Evolutionary conservation across 352 stramenopile genomes (phyloP).

Genomic region (Globisporangium cystogenes): DNA sequence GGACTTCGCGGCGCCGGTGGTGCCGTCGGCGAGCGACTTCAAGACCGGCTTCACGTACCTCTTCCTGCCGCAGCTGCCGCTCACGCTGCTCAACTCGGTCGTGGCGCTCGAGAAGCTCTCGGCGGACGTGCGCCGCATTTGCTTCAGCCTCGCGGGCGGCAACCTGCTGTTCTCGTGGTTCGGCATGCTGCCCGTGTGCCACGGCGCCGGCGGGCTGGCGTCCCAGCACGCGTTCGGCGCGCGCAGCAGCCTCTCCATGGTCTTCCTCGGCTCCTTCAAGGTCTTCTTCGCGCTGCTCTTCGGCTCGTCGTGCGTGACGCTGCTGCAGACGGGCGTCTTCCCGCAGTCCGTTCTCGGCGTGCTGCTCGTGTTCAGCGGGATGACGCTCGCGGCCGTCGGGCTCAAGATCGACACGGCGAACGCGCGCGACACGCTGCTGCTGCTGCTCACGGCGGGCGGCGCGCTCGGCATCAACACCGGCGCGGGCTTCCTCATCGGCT

Average conservation of each 20-base stretch:
- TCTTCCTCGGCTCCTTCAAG: constrained; percentile 88
- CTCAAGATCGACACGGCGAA: constrained; percentile 42
- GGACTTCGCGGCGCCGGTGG: constrained; percentile 49
- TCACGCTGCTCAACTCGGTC: constrained; percentile 92
- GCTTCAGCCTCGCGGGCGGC: constrained; percentile 57
- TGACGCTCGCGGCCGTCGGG: constrained; percentile 42
- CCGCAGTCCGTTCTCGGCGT: constrained; percentile 50
- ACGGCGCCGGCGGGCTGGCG: constrained; percentile 89
- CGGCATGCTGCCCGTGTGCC: constrained; percentile 90
- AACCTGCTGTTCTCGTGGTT: constrained; percentile 89
- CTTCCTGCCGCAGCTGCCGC: constrained; percentile 86
- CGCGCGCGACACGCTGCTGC: constrained; percentile 27
- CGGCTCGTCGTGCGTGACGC: constrained; percentile 56
- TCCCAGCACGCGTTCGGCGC: constrained; percentile 92
- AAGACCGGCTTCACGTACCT: constrained; percentile 78
- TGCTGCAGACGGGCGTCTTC: constrained; percentile 56
- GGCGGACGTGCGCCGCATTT: constrained; percentile 54
- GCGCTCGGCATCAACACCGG: constrained; percentile 54
- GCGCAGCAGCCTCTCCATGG: constrained; percentile 85
- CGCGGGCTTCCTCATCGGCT: constrained; percentile 44
- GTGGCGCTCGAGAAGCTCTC: constrained; percentile 89
- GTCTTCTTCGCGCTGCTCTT: constrained; percentile 88
- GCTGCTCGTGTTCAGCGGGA: constrained; percentile 50
- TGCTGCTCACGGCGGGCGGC: constrained; percentile 33
- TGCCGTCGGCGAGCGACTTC: constrained; percentile 55